Evolutionary conservation across 768 basidiomycete genomes (phyloP), one percentile per base, ranked within the genome.

Genomic region (Suillus sp.): DNA sequence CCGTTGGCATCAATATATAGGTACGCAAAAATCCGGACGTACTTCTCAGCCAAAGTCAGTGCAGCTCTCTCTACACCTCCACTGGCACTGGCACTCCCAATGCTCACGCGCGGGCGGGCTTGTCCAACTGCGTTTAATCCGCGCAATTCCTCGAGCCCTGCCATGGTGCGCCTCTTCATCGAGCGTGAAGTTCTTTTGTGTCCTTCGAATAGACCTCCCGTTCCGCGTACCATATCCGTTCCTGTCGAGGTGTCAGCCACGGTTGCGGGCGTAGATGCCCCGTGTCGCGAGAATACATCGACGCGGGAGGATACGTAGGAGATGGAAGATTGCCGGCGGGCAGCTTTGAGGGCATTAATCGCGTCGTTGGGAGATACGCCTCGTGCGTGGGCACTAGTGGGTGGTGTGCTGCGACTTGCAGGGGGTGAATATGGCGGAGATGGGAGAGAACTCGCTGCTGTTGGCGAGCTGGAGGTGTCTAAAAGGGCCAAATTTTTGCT

Each of bases 31-130:
- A 25, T 34, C 32, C 9, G 37, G 4, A 81, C 86, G 64, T 70
- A 92, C 90, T 86, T 89, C 76, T 93, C 92, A 56, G 84, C 83
- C 61, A 92, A 72, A 0, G 91, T 93, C 60, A 84, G 69, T 18
- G 86, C 87, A n/a, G 77, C 77, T 25, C 71, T 70, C 37, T 74
- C 38, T 38, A 51, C 13, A 47, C 51, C 11, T 5, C 11, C 32
- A 34, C 18, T 53, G 18, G 30, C 4, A 42, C 56, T 57, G 18
- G 25, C 18, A 27, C 18, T 38, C 10, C 5, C 22, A 18, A 25
- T 16, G 18, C 16, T 27, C 25, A 11, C 18, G 7, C 18, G 18
- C 18, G 20, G 2, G 14, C 25, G 27, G 11, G 38, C 11, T 40
- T 38, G 16, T 6, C 56, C 34, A 13, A 30, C 35, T 18, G 22